These are phyloP conservation scores for Phytophthora cactorum DNA, from an alignment of 352 stramenopile species.

Conservation along the genomic window DNA sequence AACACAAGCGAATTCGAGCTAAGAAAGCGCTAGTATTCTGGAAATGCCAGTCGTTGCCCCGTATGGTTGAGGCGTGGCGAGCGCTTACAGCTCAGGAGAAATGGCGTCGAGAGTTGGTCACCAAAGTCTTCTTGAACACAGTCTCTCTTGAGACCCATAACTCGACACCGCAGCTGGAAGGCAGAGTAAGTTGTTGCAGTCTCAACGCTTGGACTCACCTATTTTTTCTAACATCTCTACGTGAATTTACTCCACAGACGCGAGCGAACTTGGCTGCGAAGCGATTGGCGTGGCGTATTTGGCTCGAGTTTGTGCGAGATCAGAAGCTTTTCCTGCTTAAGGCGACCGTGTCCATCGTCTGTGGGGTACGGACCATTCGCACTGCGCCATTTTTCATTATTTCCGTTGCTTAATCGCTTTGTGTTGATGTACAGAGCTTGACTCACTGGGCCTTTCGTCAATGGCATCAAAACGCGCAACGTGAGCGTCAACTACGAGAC, in stretches of 20 bases:
- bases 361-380: conserved; percentile 40
- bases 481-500: conserved; percentile 45
- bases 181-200: conserved; percentile 36
- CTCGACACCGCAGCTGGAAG: conserved; percentile 56
- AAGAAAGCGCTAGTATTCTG: conserved; percentile 75
- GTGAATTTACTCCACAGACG: conserved; percentile 22
- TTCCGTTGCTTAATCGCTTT: background rate
- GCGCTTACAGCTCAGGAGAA: conserved; percentile 35
- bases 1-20: conserved; percentile 44
- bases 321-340: conserved; percentile 80
- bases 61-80: conserved; percentile 63
- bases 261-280: conserved; percentile 54
- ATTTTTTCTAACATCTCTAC: conserved; percentile 1
- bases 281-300: conserved; percentile 54
- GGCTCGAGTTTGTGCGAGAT: conserved; percentile 53
- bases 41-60: conserved; percentile 69
- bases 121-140: conserved; percentile 67
- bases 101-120: conserved; percentile 42
- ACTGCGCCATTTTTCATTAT: background rate
- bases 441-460: conserved; percentile 73
- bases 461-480: conserved; percentile 53
- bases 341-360: conserved; percentile 71
- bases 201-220: background rate
- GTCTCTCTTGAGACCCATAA: conserved; percentile 76
- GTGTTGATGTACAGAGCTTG: conserved; percentile 49